These are phyloP conservation scores for Anthostomella pinea DNA, from an alignment of 2,329 filamentous ascomycete species.

Conservation along the genomic window DNA sequence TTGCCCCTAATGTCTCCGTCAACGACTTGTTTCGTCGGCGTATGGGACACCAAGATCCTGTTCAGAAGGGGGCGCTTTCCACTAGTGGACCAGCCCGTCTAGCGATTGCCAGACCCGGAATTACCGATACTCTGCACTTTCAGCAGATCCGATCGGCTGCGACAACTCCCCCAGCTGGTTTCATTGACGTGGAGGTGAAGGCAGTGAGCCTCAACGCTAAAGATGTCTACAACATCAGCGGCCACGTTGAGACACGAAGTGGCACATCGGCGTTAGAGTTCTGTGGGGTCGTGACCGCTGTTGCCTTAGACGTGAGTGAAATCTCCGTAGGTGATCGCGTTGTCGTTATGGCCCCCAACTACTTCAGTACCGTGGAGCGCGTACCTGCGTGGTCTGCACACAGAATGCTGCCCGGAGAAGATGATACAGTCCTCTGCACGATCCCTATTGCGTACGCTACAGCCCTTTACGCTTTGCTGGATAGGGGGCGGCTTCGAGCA, in stretches of 20 bases:
- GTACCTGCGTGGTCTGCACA: slow-evolving; percentile 24
- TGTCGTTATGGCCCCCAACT: slow-evolving; percentile 3
- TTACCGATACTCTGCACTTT: slow-evolving; percentile 21
- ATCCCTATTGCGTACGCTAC: slow-evolving; percentile 28
- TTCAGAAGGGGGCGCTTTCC: slow-evolving; percentile 2
- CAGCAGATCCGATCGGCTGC: slow-evolving; percentile 11
- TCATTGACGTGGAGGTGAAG: slow-evolving; percentile 10
- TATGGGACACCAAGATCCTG: slow-evolving; percentile 1
- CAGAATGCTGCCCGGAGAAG: slow-evolving; percentile 18
- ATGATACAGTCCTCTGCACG: slow-evolving; percentile 14
- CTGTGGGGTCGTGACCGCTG: slow-evolving; percentile 23
- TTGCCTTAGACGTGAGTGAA: slow-evolving; percentile 13
- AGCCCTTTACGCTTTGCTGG: slow-evolving; percentile 27
- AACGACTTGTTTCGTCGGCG: slow-evolving; percentile 20
- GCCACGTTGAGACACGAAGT: slow-evolving; percentile 25
- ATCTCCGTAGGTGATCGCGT: slow-evolving; percentile 17
- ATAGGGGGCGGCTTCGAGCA: slow-evolving; percentile 22
- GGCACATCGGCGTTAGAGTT: slow-evolving; percentile 24
- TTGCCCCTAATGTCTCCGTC: slow-evolving; percentile 14
- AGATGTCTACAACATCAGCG: slow-evolving; percentile 27
- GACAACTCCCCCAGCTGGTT: slow-evolving; percentile 2
- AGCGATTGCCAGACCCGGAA: slow-evolving; percentile 8
- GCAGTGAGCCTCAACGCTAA: slow-evolving; percentile 23
- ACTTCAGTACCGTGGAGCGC: slow-evolving; percentile 16
- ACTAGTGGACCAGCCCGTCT: slow-evolving; percentile 8